Percentiles rank a stretch among this genome's conserved stretches.
Conservation (phyloP, 257 asterid genomes). For the Penstemon eatonii region DNA sequence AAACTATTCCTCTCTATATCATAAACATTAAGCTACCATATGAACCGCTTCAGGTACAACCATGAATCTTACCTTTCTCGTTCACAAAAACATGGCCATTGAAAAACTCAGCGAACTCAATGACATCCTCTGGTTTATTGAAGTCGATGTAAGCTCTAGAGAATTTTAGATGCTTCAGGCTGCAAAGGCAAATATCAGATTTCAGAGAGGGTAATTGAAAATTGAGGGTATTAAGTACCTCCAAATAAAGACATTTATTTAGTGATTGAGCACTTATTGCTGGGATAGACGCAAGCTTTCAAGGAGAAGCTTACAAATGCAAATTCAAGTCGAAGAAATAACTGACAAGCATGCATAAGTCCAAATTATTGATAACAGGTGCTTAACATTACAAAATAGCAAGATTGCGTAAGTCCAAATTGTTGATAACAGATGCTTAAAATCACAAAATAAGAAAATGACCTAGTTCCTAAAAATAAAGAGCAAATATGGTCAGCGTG, state of each 20-base stretch:
- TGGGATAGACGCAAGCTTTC: neutral
- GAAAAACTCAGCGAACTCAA: conserved; percentile 91
- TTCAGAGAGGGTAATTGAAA: conserved; percentile 24
- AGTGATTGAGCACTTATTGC: conserved; percentile 5
- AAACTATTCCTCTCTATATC: too few species aligned
- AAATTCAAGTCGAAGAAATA: too few species aligned
- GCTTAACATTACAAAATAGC: too few species aligned
- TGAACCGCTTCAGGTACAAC: neutral
- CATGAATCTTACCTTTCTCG: conserved; percentile 71
- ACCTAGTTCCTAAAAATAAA: too few species aligned
- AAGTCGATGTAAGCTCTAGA: conserved; percentile 86
- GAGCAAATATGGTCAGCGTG: too few species aligned
- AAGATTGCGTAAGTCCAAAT: too few species aligned
- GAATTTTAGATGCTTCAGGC: conserved; percentile 63
- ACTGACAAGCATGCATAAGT: too few species aligned
- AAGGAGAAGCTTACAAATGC: neutral
- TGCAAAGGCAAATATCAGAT: conserved; percentile 46
- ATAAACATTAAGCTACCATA: too few species aligned
- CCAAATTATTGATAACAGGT: too few species aligned
- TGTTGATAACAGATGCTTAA: too few species aligned
- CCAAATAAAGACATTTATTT: neutral
- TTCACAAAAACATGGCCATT: conserved; percentile 92
- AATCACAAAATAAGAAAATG: too few species aligned
- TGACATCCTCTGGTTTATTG: conserved; percentile 74
- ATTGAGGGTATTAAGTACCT: neutral